Evolutionary conservation across 176 grass and related monocot genomes (phyloP).

Genomic region (Guadua angustifolia): DNA sequence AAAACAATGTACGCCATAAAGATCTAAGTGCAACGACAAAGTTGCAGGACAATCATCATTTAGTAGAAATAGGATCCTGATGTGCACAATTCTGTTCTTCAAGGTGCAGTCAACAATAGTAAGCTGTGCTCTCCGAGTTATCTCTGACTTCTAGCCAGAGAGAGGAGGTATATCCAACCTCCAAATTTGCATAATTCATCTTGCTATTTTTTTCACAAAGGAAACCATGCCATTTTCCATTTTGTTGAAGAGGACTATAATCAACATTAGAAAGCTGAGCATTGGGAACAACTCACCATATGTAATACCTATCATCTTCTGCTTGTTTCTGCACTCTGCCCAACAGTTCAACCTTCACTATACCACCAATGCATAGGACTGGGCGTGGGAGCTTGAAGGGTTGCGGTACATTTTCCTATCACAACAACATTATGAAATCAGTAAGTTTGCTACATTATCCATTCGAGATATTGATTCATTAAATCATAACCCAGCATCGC

Average conservation of each 20-base stretch:
- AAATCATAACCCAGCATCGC: neutral
- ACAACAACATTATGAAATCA: slow-evolving; percentile 28
- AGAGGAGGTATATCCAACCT: neutral
- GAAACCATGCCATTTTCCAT: neutral
- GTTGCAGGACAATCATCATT: neutral
- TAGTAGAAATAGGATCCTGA: neutral
- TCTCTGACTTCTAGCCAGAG: neutral
- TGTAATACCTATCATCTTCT: slow-evolving; percentile 73
- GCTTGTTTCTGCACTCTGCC: slow-evolving; percentile 72
- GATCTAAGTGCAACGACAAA: neutral
- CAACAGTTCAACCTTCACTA: slow-evolving; percentile 76
- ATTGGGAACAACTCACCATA: slow-evolving; percentile 62
- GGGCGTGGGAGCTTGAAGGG: slow-evolving; percentile 71
- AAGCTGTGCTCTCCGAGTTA: neutral
- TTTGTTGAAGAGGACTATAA: neutral
- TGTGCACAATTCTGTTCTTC: neutral
- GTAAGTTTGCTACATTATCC: slow-evolving; percentile 6
- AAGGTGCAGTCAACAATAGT: neutral
- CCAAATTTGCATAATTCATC: slow-evolving; percentile 38
- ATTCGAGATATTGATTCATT: neutral
- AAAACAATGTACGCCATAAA: neutral
- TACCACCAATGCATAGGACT: slow-evolving; percentile 77
- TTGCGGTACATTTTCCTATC: slow-evolving; percentile 69
- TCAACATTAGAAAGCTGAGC: neutral
- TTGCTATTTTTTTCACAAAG: neutral